Percentiles rank a stretch among this genome's conserved stretches.
phyloP scores from a whole-genome alignment of 352 stramenopile species.

The Bremia lactucae region DNA sequence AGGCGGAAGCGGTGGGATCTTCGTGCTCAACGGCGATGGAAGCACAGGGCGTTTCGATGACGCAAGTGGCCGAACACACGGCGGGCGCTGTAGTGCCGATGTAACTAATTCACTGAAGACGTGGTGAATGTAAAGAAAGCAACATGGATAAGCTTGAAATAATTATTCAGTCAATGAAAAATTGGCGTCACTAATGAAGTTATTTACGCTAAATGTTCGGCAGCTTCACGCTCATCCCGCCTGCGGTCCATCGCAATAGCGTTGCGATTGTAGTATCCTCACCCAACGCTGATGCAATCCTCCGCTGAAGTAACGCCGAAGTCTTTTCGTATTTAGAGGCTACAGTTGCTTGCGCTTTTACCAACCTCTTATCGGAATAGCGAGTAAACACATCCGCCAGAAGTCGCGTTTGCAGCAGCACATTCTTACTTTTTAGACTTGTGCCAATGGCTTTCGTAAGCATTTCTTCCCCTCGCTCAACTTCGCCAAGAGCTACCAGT shows the following conservation, averaged over 20 bases:
- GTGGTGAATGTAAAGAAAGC: no score
- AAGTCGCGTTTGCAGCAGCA: slow-evolving; percentile 54
- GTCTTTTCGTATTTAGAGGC: slow-evolving; percentile 64
- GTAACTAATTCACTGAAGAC: slow-evolving; percentile 10
- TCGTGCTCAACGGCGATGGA: slow-evolving; percentile 46
- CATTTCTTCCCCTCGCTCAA: slow-evolving; percentile 45
- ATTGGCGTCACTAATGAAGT: no score
- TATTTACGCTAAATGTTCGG: slow-evolving; percentile 12
- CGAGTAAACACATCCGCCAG: slow-evolving; percentile 46
- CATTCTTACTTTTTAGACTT: slow-evolving; percentile 50
- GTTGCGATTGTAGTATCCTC: slow-evolving; percentile 25
- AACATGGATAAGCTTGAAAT: background rate
- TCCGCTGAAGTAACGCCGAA: slow-evolving; percentile 31
- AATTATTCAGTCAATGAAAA: no score
- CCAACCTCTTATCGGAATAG: slow-evolving; percentile 30
- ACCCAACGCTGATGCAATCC: slow-evolving; percentile 33
- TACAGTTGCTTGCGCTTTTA: slow-evolving; percentile 30
- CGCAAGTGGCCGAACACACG: slow-evolving; percentile 59
- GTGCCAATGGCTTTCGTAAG: slow-evolving; percentile 47
- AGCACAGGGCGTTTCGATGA: slow-evolving; percentile 60
- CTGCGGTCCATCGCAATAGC: slow-evolving; percentile 42
- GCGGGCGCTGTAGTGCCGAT: slow-evolving; percentile 51
- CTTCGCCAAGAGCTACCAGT: slow-evolving; percentile 28
- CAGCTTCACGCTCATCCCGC: slow-evolving; percentile 1
- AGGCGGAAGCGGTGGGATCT: slow-evolving; percentile 66